Percentiles rank a stretch among this genome's conserved stretches.
These are phyloP conservation scores for Rhododendron molle DNA, from an alignment of 148 eudicot species.

Conservation along the genomic window DNA sequence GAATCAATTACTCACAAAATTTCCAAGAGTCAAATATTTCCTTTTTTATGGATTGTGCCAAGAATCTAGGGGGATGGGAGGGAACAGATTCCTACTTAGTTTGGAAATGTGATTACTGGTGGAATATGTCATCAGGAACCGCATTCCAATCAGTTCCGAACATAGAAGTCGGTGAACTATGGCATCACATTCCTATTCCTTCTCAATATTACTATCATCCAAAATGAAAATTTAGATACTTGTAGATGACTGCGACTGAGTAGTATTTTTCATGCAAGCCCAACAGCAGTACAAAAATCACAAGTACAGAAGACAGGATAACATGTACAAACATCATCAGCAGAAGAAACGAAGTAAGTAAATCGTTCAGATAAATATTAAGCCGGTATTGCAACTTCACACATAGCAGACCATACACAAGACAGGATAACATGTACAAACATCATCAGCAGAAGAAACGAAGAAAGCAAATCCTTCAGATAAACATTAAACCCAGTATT, in stretches of 20 bases:
- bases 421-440: background rate
- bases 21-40: too few relatives aligned
- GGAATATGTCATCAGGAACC: too few relatives aligned
- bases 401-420: background rate
- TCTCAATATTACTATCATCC: too few relatives aligned
- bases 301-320: background rate
- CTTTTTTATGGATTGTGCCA: too few relatives aligned
- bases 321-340: background rate
- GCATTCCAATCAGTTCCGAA: too few relatives aligned
- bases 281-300: background rate
- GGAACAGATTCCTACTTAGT: too few relatives aligned
- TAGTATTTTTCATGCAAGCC: background rate
- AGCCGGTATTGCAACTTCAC: background rate
- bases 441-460: background rate
- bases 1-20: too few relatives aligned
- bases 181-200: too few relatives aligned
- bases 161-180: too few relatives aligned
- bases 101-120: too few relatives aligned
- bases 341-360: background rate
- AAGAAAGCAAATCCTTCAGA: background rate
- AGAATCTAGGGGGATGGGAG: too few relatives aligned
- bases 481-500: background rate
- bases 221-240: background rate
- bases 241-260: background rate
- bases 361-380: background rate